phyloP scores from a whole-genome alignment of 306 rosid genomes.

The Prosopis cineraria region DNA sequence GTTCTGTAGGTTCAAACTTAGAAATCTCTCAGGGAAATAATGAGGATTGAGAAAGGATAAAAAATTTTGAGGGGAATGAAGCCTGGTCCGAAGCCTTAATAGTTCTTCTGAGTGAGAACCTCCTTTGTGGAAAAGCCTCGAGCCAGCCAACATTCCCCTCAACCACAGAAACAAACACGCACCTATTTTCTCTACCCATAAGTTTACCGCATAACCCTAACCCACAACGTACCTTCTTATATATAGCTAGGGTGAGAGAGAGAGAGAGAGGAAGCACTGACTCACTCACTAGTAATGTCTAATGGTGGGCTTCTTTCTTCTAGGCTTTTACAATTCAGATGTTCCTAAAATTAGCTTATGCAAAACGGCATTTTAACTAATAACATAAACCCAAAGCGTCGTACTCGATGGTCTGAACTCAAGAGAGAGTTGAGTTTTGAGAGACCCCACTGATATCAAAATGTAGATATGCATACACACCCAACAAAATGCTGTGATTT shows the following conservation, averaged over 20 bases:
- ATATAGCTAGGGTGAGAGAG: slow-evolving; percentile 35
- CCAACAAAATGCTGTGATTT: neutral
- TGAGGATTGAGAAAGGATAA: neutral
- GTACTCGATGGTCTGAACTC: neutral
- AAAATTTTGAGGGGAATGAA: slow-evolving; percentile 74
- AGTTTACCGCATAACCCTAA: slow-evolving; percentile 52
- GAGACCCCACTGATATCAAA: neutral
- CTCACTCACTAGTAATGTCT: slow-evolving; percentile 43
- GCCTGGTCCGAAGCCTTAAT: slow-evolving; percentile 84
- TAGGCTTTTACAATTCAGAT: slow-evolving; percentile 34
- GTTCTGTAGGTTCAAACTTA: neutral
- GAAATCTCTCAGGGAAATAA: neutral
- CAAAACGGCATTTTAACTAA: slow-evolving; percentile 44
- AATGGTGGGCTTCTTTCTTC: slow-evolving; percentile 28
- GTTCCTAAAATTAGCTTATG: slow-evolving; percentile 50
- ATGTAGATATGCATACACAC: neutral
- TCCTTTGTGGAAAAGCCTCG: slow-evolving; percentile 59
- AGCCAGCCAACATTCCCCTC: slow-evolving; percentile 97
- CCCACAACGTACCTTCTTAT: slow-evolving; percentile 29
- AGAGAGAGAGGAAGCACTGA: slow-evolving; percentile 33
- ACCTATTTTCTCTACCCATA: neutral
- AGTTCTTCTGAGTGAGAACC: slow-evolving; percentile 38
- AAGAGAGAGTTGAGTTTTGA: neutral
- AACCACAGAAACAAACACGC: slow-evolving; percentile 3
- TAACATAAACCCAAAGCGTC: slow-evolving; percentile 18